Percentiles rank a stretch among this genome's conserved stretches.
Conservation (phyloP, 495 filamentous ascomycete genomes). For the Cenococcum geophilum region DNA sequence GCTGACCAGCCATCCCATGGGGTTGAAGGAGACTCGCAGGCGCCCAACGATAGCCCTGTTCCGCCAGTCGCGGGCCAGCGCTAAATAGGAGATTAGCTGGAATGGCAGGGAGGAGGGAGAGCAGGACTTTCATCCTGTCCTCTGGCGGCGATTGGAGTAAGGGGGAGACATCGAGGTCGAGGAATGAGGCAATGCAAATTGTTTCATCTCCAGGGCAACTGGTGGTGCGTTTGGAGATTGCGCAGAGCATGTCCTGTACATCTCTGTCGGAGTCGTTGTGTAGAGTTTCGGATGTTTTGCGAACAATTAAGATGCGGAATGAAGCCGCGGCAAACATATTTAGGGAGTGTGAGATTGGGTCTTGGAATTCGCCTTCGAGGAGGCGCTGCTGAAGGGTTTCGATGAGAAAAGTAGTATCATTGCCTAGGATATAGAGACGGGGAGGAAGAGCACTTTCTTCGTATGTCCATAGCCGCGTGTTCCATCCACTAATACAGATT, state of each 20-base stretch:
- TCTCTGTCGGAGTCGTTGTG: background rate
- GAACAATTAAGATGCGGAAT: background rate
- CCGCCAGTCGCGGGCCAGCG: background rate
- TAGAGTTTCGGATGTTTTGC: background rate
- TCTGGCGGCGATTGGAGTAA: background rate
- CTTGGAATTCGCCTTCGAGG: background rate
- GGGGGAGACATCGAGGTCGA: background rate
- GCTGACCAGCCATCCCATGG: background rate
- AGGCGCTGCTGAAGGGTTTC: background rate
- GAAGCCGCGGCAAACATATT: background rate
- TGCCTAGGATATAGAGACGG: slow-evolving; percentile 7
- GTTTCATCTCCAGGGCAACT: background rate
- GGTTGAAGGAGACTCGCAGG: slow-evolving; percentile 6
- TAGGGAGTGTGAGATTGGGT: background rate
- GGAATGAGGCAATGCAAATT: background rate
- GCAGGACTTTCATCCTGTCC: background rate
- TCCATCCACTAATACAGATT: slow-evolving; percentile 7
- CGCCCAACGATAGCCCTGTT: slow-evolving; percentile 8
- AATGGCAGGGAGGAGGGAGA: slow-evolving; percentile 5
- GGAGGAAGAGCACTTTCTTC: slow-evolving; percentile 7
- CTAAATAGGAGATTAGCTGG: slow-evolving; percentile 7
- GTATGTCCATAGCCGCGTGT: slow-evolving; percentile 9
- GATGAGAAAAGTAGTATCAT: background rate
- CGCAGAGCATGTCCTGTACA: background rate
- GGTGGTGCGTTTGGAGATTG: background rate